A percentile compares a stretch with the other conserved stretches of the same genome.
Conservation (phyloP, 208 protist species). For the Wallacemonas sp. region DNA sequence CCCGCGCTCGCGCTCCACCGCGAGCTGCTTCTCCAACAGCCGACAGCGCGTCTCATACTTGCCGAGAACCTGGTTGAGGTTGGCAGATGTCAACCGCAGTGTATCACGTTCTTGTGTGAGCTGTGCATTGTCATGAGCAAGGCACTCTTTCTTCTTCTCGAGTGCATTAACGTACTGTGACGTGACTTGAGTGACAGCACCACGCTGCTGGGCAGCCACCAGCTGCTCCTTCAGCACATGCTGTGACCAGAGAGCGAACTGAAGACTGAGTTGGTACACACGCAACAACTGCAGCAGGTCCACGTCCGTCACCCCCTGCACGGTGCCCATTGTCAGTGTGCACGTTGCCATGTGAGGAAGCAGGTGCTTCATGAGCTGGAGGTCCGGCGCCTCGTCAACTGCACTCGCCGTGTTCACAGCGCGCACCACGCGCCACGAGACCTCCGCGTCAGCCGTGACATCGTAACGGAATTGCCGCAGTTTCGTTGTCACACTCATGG, state of each 20-base stretch:
- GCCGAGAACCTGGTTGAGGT: conserved; percentile 33
- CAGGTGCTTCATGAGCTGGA: conserved; percentile 69
- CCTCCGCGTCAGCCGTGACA: conserved; percentile 8
- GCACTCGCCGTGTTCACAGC: conserved; percentile 46
- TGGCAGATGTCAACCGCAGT: conserved; percentile 28
- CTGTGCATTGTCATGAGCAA: conserved; percentile 19
- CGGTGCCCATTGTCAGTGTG: conserved; percentile 22
- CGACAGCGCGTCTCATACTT: conserved; percentile 46
- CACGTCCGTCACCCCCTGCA: conserved; percentile 33
- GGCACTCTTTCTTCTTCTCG: conserved; percentile 31
- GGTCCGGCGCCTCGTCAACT: conserved; percentile 45
- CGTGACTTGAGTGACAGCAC: conserved; percentile 39
- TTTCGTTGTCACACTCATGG: conserved; percentile 35
- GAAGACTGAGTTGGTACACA: conserved; percentile 63
- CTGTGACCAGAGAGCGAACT: conserved; percentile 87
- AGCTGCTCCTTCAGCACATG: conserved; percentile 66
- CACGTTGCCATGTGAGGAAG: conserved; percentile 37
- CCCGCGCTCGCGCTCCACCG: conserved; percentile 38
- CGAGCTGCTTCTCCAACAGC: conserved; percentile 49
- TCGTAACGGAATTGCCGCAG: conserved; percentile 56
- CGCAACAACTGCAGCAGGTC: conserved; percentile 71
- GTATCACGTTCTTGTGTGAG: conserved; percentile 51
- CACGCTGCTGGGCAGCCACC: conserved; percentile 37
- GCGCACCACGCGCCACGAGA: conserved; percentile 63
- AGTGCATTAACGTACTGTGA: conserved; percentile 43